Conservation (phyloP, 2,329 filamentous ascomycete genomes). For the Penicillium crustosum region DNA sequence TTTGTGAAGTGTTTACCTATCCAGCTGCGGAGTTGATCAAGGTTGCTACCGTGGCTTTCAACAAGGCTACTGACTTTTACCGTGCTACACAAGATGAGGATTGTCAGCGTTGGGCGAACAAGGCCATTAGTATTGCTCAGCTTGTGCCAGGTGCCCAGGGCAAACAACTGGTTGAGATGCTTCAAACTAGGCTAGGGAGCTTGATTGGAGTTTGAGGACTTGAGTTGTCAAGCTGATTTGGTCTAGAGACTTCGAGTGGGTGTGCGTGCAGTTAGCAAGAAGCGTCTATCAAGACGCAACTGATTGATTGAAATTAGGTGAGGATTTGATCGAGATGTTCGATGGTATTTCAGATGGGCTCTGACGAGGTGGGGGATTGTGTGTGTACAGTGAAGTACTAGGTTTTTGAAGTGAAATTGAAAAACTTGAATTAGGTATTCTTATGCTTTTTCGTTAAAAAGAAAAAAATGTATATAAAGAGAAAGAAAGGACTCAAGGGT, state of each 20-base stretch:
- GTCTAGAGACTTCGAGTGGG: background rate
- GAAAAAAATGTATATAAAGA: background rate
- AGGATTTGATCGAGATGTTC: background rate
- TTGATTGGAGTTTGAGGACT: background rate
- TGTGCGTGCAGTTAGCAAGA: background rate
- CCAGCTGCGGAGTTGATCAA: slow-evolving; percentile 58
- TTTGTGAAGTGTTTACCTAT: slow-evolving; percentile 34
- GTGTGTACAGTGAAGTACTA: background rate
- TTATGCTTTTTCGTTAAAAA: background rate
- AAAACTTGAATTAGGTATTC: background rate
- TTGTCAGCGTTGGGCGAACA: slow-evolving; percentile 39
- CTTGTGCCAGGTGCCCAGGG: slow-evolving; percentile 26
- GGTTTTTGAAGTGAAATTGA: background rate
- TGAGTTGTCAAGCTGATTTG: background rate
- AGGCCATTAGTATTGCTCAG: slow-evolving; percentile 37
- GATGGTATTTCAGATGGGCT: too few relatives aligned
- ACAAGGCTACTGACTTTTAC: slow-evolving; percentile 57
- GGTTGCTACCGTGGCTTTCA: slow-evolving; percentile 57
- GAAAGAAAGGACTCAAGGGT: slow-evolving; percentile 5
- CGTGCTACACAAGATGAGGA: slow-evolving; percentile 30
- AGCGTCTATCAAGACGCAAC: background rate
- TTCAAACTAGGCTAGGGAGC: slow-evolving; percentile 17
- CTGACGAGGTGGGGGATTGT: background rate
- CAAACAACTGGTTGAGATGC: background rate
- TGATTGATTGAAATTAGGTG: background rate